Conservation (phyloP, 257 asterid genomes). For the Solanum lycopersicoides region DNA sequence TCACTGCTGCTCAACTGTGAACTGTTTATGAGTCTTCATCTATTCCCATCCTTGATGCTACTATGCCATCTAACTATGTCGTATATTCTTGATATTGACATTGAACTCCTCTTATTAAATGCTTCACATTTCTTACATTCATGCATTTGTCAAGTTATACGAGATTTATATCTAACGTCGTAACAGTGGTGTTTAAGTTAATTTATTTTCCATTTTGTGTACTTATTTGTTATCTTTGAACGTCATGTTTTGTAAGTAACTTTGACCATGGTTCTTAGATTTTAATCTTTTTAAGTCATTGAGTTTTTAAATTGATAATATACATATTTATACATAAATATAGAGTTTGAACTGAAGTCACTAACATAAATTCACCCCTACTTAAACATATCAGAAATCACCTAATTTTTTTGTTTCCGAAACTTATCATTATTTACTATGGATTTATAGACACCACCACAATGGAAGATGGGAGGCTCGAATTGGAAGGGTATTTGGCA, state of each 20-base stretch:
- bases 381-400: background rate
- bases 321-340: too few relatives aligned
- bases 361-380: background rate
- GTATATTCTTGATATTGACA: background rate
- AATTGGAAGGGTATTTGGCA: conserved; percentile 91
- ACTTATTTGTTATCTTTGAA: background rate
- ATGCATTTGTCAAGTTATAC: background rate
- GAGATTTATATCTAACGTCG: background rate
- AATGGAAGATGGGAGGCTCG: conserved; percentile 99
- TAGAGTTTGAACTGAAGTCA: background rate
- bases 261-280: background rate
- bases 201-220: background rate
- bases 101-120: background rate
- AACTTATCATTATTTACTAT: too few relatives aligned
- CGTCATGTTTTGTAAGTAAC: background rate
- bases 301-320: background rate
- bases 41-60: too few relatives aligned
- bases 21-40: background rate
- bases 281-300: background rate
- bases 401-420: background rate
- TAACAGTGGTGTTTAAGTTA: background rate
- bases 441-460: conserved; percentile 66
- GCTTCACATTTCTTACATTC: background rate
- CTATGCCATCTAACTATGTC: background rate
- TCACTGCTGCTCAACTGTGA: background rate